phyloP scores from a whole-genome alignment of 768 basidiomycete species.

The Gautieria morchelliformis region DNA sequence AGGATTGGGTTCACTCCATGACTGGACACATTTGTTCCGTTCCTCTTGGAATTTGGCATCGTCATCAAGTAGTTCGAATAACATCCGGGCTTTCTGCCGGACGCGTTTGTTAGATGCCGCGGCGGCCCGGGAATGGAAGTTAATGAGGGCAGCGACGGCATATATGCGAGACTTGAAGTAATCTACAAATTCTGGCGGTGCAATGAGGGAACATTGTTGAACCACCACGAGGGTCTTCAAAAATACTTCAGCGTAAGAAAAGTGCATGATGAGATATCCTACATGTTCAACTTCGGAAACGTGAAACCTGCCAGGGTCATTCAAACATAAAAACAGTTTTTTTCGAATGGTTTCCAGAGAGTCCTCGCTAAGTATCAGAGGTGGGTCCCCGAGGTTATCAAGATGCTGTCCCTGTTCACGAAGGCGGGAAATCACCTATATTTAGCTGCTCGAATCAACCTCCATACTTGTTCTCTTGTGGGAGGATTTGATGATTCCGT shows the following conservation, averaged over 20 bases:
- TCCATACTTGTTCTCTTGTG: not conserved
- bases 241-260: not conserved
- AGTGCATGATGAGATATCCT: not conserved
- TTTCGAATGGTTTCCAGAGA: not conserved
- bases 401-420: not conserved
- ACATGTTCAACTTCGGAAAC: constrained; percentile 1
- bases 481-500: not conserved
- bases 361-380: not conserved
- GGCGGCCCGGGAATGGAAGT: not conserved
- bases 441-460: not conserved
- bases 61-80: not conserved
- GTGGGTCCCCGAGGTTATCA: not conserved
- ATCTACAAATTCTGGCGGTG: not conserved
- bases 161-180: constrained; percentile 1
- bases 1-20: not conserved
- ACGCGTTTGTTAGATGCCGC: not conserved
- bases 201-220: constrained; percentile 1
- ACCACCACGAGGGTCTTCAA: constrained; percentile 1
- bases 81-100: not conserved
- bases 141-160: not conserved
- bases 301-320: not conserved
- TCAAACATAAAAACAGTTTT: not conserved
- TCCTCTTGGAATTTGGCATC: not conserved
- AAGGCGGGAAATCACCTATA: not conserved
- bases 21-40: not conserved